A percentile compares a stretch with the other conserved stretches of the same genome.
phyloP scores from a whole-genome alignment of 345 rosid species.

The Citropsis articulata region DNA sequence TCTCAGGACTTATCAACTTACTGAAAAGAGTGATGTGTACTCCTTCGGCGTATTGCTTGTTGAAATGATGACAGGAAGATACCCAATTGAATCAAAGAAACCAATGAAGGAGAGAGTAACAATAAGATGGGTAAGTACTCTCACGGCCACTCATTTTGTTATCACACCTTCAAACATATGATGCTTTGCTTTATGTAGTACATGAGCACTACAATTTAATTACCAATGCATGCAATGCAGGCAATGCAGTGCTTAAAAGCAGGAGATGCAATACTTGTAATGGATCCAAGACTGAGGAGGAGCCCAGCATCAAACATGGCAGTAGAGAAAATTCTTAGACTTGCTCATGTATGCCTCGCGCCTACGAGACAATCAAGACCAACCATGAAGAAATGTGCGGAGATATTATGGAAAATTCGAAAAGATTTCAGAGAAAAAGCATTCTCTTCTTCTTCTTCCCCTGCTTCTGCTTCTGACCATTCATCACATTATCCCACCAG shows the following conservation, averaged over 20 bases:
- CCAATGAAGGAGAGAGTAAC: constrained; percentile 50
- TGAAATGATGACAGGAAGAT: constrained; percentile 70
- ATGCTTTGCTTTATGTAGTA: not conserved
- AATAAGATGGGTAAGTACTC: constrained; percentile 57
- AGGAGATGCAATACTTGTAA: constrained; percentile 56
- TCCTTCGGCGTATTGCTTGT: constrained; percentile 83
- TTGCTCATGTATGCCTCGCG: constrained; percentile 65
- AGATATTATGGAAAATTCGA: constrained; percentile 70
- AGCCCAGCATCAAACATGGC: constrained; percentile 59
- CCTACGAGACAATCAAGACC: constrained; percentile 62
- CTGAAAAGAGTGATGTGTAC: constrained; percentile 83
- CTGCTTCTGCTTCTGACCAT: constrained; percentile 34
- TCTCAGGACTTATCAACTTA: constrained; percentile 70
- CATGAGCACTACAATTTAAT: not conserved
- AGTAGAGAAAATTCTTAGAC: constrained; percentile 53
- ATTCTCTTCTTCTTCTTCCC: constrained; percentile 25
- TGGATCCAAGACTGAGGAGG: constrained; percentile 75
- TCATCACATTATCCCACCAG: constrained; percentile 42
- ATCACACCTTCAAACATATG: not conserved
- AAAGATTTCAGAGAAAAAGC: constrained; percentile 50
- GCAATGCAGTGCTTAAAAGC: constrained; percentile 64
- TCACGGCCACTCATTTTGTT: not conserved
- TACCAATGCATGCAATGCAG: constrained; percentile 43
- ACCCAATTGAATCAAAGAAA: constrained; percentile 63
- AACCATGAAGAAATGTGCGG: constrained; percentile 67